phyloP scores from a whole-genome alignment of 768 basidiomycete genomes.

The Pholiota conissans region DNA sequence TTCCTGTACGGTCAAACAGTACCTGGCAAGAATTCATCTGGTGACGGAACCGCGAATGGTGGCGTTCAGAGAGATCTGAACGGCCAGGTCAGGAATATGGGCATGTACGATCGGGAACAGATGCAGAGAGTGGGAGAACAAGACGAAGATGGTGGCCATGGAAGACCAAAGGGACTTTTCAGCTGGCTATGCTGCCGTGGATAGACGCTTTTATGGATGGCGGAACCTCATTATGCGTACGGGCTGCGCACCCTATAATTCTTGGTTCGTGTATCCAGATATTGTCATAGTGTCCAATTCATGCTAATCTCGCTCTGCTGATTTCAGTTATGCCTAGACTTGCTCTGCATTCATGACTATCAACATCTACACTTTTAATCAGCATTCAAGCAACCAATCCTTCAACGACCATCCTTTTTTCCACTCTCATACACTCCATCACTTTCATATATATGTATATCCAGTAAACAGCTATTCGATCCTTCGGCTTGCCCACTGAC shows the following conservation, averaged over 20 bases:
- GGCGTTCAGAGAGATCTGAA: slow-evolving; percentile 32
- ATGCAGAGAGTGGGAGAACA: slow-evolving; percentile 58
- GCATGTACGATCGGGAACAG: slow-evolving; percentile 66
- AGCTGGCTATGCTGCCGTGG: slow-evolving; percentile 69
- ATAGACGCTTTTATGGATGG: slow-evolving; percentile 29
- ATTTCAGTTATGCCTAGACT: slow-evolving; percentile 18
- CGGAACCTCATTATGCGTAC: slow-evolving; percentile 26
- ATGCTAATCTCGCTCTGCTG: background rate
- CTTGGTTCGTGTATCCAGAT: slow-evolving; percentile 16
- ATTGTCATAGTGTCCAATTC: no score
- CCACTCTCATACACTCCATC: slow-evolving; percentile 13
- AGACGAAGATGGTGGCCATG: slow-evolving; percentile 66
- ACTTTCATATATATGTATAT: slow-evolving; percentile 19
- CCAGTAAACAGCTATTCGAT: slow-evolving; percentile 22
- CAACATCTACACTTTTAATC: slow-evolving; percentile 15
- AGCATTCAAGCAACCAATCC: slow-evolving; percentile 12
- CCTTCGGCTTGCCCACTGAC: slow-evolving; percentile 11
- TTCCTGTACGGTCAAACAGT: slow-evolving; percentile 62
- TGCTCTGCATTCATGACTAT: slow-evolving; percentile 16
- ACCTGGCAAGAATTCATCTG: slow-evolving; percentile 48
- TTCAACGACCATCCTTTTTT: slow-evolving; percentile 13
- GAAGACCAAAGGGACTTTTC: slow-evolving; percentile 62
- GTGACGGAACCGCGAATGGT: slow-evolving; percentile 48
- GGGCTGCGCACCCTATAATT: slow-evolving; percentile 29
- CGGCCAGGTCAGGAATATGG: slow-evolving; percentile 51